Conservation (phyloP, 1,284 basidiomycete species). For the Tilletia horrida region DNA sequence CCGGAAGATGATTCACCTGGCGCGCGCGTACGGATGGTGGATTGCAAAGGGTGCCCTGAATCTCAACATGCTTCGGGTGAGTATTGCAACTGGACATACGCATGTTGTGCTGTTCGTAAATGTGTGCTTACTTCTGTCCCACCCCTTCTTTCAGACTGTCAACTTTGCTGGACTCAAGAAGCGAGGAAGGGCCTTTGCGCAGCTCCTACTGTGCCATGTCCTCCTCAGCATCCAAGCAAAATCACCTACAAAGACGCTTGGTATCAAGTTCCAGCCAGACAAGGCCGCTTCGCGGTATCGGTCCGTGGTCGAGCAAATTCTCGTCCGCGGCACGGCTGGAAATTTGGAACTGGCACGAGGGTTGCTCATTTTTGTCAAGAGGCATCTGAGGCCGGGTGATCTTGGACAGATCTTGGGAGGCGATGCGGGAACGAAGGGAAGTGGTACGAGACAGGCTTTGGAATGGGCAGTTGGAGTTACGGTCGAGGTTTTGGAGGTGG, state of each 20-base stretch:
- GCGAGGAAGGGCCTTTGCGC: conserved; percentile 33
- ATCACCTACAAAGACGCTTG: conserved; percentile 30
- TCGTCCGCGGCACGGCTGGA: conserved; percentile 34
- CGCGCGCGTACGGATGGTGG: conserved; percentile 78
- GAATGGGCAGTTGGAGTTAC: conserved; percentile 23
- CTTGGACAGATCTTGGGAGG: conserved; percentile 23
- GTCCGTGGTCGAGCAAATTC: conserved; percentile 23
- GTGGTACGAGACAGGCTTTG: conserved; percentile 15
- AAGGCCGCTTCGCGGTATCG: conserved; percentile 6
- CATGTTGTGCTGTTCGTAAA: neutral
- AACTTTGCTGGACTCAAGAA: conserved; percentile 40
- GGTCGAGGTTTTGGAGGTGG: conserved; percentile 25
- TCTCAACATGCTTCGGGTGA: conserved; percentile 77
- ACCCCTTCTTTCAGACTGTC: conserved; percentile 28
- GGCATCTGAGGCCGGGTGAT: conserved; percentile 20
- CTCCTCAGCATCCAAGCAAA: conserved; percentile 36
- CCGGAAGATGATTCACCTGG: conserved; percentile 66
- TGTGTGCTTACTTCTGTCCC: neutral
- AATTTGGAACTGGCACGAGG: conserved; percentile 39
- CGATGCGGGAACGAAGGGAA: conserved; percentile 5
- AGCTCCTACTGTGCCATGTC: conserved; percentile 36
- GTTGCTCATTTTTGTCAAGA: conserved; percentile 40
- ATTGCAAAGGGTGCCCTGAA: conserved; percentile 70
- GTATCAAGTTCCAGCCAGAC: conserved; percentile 19
- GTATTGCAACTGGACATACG: neutral